Evolutionary conservation across 2,329 filamentous ascomycete genomes (phyloP).

Genomic region (Sphaerostilbella broomeana): DNA sequence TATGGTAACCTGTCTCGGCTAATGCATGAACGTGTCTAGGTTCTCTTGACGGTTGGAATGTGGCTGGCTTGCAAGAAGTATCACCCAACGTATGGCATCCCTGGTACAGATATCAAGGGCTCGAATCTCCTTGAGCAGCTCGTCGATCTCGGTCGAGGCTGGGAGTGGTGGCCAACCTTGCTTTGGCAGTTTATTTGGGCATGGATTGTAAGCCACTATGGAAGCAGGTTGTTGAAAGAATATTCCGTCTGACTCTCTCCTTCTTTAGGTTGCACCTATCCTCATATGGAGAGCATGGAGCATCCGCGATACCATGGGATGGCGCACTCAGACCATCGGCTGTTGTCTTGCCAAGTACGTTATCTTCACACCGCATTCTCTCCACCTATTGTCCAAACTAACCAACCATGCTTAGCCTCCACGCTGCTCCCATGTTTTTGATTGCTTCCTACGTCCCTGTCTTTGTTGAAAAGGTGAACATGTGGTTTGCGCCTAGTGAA

Average conservation of each 20-base stretch:
- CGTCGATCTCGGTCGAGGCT: constrained; percentile 39
- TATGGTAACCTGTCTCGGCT: neutral
- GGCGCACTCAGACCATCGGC: constrained; percentile 47
- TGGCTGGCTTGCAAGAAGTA: constrained; percentile 53
- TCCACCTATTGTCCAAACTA: too few species aligned
- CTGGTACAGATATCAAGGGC: constrained; percentile 29
- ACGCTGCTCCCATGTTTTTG: constrained; percentile 59
- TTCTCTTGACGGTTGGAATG: constrained; percentile 46
- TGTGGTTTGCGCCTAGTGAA: constrained; percentile 49
- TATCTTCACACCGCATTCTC: too few species aligned
- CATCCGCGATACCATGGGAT: constrained; percentile 51
- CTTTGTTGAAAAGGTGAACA: constrained; percentile 44
- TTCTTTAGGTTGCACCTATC: constrained; percentile 37
- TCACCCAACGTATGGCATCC: constrained; percentile 44
- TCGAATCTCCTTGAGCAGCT: constrained; percentile 34
- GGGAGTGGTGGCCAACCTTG: constrained; percentile 55
- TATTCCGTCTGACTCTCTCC: neutral
- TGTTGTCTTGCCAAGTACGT: constrained; percentile 28
- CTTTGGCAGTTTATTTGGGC: constrained; percentile 51
- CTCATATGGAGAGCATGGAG: constrained; percentile 46
- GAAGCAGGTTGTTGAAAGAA: neutral
- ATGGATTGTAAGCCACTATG: constrained; percentile 36
- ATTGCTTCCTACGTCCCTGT: constrained; percentile 45
- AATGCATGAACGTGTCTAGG: constrained; percentile 27
- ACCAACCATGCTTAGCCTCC: constrained; percentile 37